Percentiles rank a stretch among this genome's conserved stretches.
Evolutionary conservation across 2,329 filamentous ascomycete genomes (phyloP).

Genomic region (Fusarium nodosum): DNA sequence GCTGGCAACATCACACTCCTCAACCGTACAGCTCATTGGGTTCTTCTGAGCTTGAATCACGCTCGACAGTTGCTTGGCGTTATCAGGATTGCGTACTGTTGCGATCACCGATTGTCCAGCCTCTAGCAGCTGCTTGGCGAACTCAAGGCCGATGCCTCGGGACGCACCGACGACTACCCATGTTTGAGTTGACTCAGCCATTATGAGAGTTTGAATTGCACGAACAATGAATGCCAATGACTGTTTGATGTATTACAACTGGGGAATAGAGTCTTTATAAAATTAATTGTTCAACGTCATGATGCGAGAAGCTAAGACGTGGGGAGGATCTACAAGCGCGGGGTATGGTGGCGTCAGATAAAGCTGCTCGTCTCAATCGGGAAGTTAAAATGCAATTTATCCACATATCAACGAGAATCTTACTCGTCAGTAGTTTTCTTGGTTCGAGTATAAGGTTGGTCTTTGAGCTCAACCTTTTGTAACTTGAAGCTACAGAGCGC

Average conservation of each 20-base stretch:
- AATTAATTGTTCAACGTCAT: background rate
- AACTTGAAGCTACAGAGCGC: no score
- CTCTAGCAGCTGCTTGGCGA: background rate
- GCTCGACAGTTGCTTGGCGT: fast-evolving
- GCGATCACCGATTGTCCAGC: background rate
- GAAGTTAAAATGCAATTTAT: background rate
- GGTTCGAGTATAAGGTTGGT: no score
- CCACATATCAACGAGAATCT: background rate
- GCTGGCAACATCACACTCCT: background rate
- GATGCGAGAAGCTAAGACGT: background rate
- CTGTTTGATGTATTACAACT: fast-evolving
- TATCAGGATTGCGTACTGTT: background rate
- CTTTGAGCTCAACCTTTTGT: no score
- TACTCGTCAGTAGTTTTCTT: background rate
- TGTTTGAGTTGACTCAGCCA: background rate
- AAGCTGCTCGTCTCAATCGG: background rate
- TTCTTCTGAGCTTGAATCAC: background rate
- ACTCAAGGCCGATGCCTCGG: background rate
- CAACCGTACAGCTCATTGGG: background rate
- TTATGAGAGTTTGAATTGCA: fast-evolving
- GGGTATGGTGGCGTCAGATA: background rate
- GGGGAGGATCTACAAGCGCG: background rate
- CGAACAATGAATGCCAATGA: background rate
- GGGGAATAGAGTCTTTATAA: background rate
- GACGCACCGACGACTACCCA: background rate